Conservation (phyloP, 345 rosid genomes). For the Schrenkiella parvula region DNA sequence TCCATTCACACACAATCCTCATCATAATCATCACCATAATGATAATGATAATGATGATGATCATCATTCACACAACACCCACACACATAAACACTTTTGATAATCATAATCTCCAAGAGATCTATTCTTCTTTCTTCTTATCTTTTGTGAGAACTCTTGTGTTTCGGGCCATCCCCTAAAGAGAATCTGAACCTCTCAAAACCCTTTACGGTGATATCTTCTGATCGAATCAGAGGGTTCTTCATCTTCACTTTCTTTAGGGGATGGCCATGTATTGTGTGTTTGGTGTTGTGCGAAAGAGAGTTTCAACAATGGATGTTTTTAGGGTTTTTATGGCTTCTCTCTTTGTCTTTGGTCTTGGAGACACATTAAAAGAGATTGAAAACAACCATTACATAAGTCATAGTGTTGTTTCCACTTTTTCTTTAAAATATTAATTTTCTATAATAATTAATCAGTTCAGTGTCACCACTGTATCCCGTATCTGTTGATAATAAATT, state of each 20-base stretch:
- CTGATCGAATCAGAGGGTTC: slow-evolving; percentile 10
- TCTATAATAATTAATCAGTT: background rate
- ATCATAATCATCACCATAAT: slow-evolving; percentile 22
- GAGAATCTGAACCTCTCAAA: slow-evolving; percentile 17
- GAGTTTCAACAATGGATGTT: slow-evolving; percentile 28
- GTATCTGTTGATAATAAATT: slow-evolving; percentile 3
- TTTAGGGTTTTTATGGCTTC: slow-evolving; percentile 21
- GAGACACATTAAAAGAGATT: slow-evolving; percentile 21
- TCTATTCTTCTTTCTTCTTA: slow-evolving; percentile 1
- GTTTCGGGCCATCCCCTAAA: slow-evolving; percentile 27
- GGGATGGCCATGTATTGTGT: slow-evolving; percentile 27
- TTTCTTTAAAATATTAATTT: background rate
- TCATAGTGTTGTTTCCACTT: slow-evolving; percentile 24
- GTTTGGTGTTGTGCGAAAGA: slow-evolving; percentile 32
- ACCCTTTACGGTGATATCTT: slow-evolving; percentile 25
- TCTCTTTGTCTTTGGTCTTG: slow-evolving; percentile 35
- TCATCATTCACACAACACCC: slow-evolving; percentile 24
- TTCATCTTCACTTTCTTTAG: slow-evolving; percentile 20
- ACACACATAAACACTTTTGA: slow-evolving; percentile 17
- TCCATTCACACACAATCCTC: slow-evolving; percentile 34
- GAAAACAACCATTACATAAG: slow-evolving; percentile 25
- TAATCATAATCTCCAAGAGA: background rate
- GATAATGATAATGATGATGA: slow-evolving; percentile 3
- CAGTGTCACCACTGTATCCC: slow-evolving; percentile 5
- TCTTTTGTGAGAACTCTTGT: slow-evolving; percentile 23